Base-by-base conservation (phyloP, 1,284 basidiomycete genomes). In the Tilletia walkeri region DNA sequence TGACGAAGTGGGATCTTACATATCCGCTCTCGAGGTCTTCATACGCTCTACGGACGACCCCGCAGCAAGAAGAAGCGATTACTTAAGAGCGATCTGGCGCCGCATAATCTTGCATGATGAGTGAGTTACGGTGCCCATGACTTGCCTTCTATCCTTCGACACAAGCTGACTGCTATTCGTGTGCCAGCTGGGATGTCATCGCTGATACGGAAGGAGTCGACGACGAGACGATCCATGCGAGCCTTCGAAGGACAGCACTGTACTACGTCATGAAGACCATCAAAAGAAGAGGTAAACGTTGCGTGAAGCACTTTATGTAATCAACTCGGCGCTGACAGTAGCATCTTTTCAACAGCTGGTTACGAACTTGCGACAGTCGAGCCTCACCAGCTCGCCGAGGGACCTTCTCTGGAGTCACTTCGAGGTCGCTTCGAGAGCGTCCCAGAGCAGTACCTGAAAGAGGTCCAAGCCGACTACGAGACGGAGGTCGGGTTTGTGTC, bases 41-140 rank as follows among this genome's bases (percentile, higher is more conserved):
- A 77, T 85, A 0, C 78, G 84, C n/a, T 85, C 85, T 16, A 79
- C 78, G 56, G 84, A 86, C 39, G 71, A 84, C 70, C 54, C 69
- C 0, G 53, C 53, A 4, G 48, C 67, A n/a, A 36, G 67, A 39
- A 14, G 53, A n/a, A 56, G 9, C 7, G 30, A 48, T 7, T 65
- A 66, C 24, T 53, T 69, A n/a, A 86, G 89, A 54, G 88, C 88
- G 41, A 87, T 92, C 20, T 97, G 94, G 95, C 87, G 94, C 49
- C 87, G 95, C 39, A 88, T 95, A 63, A 95, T 92, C 79, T 87
- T 92, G 56, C 89, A 92, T 68, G 94, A 97, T 82, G 89, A 96
- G 59, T 72, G 69, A 65, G 69, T 67, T 4, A 24, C 2, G 1
- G n/a, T 14, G 9, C 18, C 5, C 36, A 18, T 9, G 0, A 38